Conservation (phyloP, 371 early-diverging fungal genomes). For the Apophysomyces trapeziformis region DNA sequence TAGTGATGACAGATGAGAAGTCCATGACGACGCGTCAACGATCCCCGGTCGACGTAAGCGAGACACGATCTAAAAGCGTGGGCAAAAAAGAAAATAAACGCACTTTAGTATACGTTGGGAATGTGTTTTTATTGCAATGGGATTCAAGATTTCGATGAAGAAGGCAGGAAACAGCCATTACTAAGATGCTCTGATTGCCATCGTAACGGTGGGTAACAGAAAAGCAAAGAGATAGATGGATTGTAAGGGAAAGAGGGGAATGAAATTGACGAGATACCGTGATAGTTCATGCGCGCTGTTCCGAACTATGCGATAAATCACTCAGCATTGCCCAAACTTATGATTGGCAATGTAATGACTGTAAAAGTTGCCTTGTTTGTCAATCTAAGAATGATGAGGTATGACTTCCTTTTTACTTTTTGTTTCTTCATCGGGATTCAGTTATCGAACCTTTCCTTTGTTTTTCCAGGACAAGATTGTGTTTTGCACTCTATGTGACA, state of each 20-base stretch:
- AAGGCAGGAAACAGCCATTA: slow-evolving; percentile 20
- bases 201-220: slow-evolving; percentile 39
- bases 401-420: slow-evolving; percentile 18
- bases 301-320: slow-evolving; percentile 27
- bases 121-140: slow-evolving; percentile 39
- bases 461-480: slow-evolving; percentile 33
- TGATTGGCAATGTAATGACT: slow-evolving; percentile 52
- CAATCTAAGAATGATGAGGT: slow-evolving; percentile 44
- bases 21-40: slow-evolving; percentile 20
- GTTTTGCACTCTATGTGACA: slow-evolving; percentile 41
- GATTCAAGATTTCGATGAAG: slow-evolving; percentile 25
- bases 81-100: neutral
- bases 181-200: slow-evolving; percentile 42
- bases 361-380: slow-evolving; percentile 47
- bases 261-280: neutral
- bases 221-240: slow-evolving; percentile 16
- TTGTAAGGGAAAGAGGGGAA: neutral
- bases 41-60: slow-evolving; percentile 27
- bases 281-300: slow-evolving; percentile 40
- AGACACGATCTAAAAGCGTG: slow-evolving; percentile 4
- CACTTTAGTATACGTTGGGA: slow-evolving; percentile 35
- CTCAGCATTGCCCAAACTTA: slow-evolving; percentile 38
- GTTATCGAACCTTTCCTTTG: slow-evolving; percentile 2
- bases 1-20: slow-evolving; percentile 8
- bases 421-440: slow-evolving; percentile 10